Evolutionary conservation across 345 rosid genomes (phyloP).

Genomic region (Streptanthus diversifolius): DNA sequence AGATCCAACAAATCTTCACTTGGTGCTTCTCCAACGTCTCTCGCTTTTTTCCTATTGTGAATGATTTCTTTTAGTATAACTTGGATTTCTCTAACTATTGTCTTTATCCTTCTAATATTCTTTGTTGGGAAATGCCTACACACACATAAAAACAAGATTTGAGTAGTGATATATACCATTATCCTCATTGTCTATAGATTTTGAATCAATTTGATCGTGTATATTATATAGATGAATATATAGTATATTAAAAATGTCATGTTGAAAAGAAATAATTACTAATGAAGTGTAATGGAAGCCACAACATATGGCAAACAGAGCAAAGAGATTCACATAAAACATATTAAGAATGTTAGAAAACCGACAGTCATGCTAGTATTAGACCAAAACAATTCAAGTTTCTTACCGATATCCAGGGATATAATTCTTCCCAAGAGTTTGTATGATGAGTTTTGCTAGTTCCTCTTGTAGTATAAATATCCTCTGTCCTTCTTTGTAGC

Average conservation of each 20-base stretch:
- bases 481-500: conserved; percentile 38
- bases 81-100: conserved; percentile 29
- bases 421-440: conserved; percentile 14
- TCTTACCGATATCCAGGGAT: conserved; percentile 40
- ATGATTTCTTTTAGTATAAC: conserved; percentile 39
- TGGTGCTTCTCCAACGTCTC: conserved; percentile 31
- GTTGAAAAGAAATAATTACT: neutral
- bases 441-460: conserved; percentile 16
- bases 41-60: conserved; percentile 37
- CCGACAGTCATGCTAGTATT: neutral
- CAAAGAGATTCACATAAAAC: neutral
- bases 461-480: conserved; percentile 38
- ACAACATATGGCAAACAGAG: neutral
- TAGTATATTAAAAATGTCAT: neutral
- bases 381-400: neutral
- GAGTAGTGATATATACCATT: neutral
- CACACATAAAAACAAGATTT: too few relatives aligned
- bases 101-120: conserved; percentile 41
- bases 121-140: conserved; percentile 51
- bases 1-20: conserved; percentile 41
- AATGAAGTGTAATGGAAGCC: neutral
- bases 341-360: neutral
- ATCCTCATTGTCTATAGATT: neutral
- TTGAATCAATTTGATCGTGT: too few relatives aligned
- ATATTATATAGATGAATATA: neutral